Evolutionary conservation across 2,329 filamentous ascomycete species (phyloP), one percentile per base, ranked within the genome.

Genomic region (Ascomycota sp.): DNA sequence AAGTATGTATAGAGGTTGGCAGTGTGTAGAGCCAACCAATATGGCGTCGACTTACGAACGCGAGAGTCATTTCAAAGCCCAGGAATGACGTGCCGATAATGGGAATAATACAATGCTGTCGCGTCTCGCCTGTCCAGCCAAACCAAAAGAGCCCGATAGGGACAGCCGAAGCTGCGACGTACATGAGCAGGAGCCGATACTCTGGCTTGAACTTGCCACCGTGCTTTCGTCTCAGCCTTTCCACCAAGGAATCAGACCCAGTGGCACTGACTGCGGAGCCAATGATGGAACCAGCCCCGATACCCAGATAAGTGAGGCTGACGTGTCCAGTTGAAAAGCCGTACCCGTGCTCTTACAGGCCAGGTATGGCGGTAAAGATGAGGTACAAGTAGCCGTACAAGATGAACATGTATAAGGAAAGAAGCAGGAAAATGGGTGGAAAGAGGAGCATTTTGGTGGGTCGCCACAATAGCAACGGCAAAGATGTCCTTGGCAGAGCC

Each of bases 131-230:
- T 0, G 68, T 73, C 70, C 70, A 75, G 1, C 69, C 69, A 39
- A 75, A 75, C 63, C 63, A 69, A 51, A 75, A 74, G 12, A 75
- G 53, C 3, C 69, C 65, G 23, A 67, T 44, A 1, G 74, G 73
- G 2, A 78, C 51, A 5, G 59, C 40, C 28, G 74, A 46, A 10
- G 60, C 63, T 3, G 71, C 74, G 11, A 77, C 41, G 26, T 79
- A 61, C 20, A 59, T 59, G 8, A 68, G 61, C 0, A 66, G 66
- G 0, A 80, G 53, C 30, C 74, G 59, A 6, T 66, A 61, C 44
- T 80, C 75, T 0, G 73, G 71, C 3, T 70, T 61, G 7, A 71
- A 69, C 30, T 61, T 59, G 4, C 70, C 69, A 8, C 65, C 64
- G 10, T 39, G 58, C 36, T 36, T 55, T 11, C 44, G 51, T 25